Evolutionary conservation across 2,329 filamentous ascomycete genomes (phyloP).

Genomic region (Endoconidiophora laricicola): DNA sequence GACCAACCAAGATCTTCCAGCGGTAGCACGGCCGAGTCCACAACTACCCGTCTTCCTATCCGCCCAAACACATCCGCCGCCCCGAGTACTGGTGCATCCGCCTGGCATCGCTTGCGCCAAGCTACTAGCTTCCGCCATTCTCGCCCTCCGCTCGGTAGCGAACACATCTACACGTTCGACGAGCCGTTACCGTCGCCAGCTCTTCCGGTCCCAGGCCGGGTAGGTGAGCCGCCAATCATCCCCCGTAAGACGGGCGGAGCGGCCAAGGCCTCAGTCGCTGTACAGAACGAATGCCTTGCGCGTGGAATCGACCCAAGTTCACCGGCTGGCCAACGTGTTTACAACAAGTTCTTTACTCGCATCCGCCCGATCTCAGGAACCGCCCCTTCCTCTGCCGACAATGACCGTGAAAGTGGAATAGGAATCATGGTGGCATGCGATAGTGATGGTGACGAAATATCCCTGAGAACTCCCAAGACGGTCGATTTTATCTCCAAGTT

Average conservation of each 20-base stretch:
- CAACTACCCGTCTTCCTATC: not conserved
- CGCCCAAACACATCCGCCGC: slow-evolving; percentile 4
- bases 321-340: not conserved
- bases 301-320: slow-evolving; percentile 1
- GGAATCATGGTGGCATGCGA: slow-evolving; percentile 38
- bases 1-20: too few species aligned
- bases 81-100: slow-evolving; percentile 16
- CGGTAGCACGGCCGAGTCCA: slow-evolving; percentile 25
- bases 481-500: slow-evolving; percentile 38
- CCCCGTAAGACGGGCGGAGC: slow-evolving; percentile 43
- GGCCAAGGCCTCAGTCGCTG: slow-evolving; percentile 42
- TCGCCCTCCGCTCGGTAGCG: slow-evolving; percentile 26
- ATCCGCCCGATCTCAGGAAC: not conserved
- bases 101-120: slow-evolving; percentile 36
- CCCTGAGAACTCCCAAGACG: too few species aligned
- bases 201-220: slow-evolving; percentile 28
- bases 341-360: not conserved
- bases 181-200: slow-evolving; percentile 13
- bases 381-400: not conserved
- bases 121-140: slow-evolving; percentile 34
- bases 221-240: slow-evolving; percentile 38
- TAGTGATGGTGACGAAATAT: slow-evolving; percentile 20
- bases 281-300: slow-evolving; percentile 34
- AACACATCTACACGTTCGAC: slow-evolving; percentile 12
- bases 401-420: slow-evolving; percentile 46